These are phyloP conservation scores for Plasmodium gallinaceum DNA, from an alignment of 169 alveolate species.

Conservation along the genomic window DNA sequence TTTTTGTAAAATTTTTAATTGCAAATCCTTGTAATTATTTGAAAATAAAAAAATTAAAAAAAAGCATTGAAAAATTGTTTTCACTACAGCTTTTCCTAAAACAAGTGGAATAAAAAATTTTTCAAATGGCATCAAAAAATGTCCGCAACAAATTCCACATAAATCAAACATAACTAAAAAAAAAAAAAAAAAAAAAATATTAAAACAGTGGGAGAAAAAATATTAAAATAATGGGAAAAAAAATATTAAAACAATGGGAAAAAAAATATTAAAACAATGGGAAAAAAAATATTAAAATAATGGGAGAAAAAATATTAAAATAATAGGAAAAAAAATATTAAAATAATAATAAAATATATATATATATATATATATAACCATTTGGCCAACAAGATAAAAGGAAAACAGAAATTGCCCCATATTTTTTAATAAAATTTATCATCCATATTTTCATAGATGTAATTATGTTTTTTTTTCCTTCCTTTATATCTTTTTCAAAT, in stretches of 20 bases:
- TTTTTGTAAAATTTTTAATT: slow-evolving; percentile 34
- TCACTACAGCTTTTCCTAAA: slow-evolving; percentile 93
- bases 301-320: neutral
- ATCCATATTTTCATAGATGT: slow-evolving; percentile 85
- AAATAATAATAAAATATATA: neutral
- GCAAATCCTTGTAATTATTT: slow-evolving; percentile 69
- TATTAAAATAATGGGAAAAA: neutral
- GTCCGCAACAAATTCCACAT: slow-evolving; percentile 95
- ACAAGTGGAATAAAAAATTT: slow-evolving; percentile 93
- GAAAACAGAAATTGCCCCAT: slow-evolving; percentile 92
- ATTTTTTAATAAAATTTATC: slow-evolving; percentile 85
- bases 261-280: neutral
- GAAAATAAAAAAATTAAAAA: slow-evolving; percentile 89
- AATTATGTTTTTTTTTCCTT: slow-evolving; percentile 77
- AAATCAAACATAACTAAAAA: slow-evolving; percentile 88
- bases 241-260: neutral
- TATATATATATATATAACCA: slow-evolving; percentile 61
- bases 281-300: neutral
- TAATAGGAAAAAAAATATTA: neutral
- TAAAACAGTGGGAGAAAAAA: slow-evolving; percentile 2
- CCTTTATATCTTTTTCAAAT: slow-evolving; percentile 67
- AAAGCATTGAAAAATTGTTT: slow-evolving; percentile 88
- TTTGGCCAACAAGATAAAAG: slow-evolving; percentile 91
- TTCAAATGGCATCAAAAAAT: slow-evolving; percentile 91
- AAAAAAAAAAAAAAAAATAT: neutral